phyloP scores from a whole-genome alignment of 2,329 filamentous ascomycete species.

The Penicillium concentricum region DNA sequence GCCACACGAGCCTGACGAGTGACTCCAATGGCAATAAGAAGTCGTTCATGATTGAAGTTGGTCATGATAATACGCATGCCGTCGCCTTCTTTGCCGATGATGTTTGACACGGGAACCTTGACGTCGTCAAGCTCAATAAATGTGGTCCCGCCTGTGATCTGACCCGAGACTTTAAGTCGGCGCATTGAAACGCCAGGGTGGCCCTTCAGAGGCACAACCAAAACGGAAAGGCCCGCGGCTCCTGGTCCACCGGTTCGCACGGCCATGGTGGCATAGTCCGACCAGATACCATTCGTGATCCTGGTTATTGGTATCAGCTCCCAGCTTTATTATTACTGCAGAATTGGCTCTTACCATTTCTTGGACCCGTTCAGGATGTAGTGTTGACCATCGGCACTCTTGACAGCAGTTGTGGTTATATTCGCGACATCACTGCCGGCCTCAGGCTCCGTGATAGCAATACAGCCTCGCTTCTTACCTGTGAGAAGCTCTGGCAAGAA shows the following conservation, averaged over 20 bases:
- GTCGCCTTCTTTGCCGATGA: constrained; percentile 67
- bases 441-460: constrained; percentile 76
- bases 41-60: constrained; percentile 77
- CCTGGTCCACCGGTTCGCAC: constrained; percentile 70
- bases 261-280: constrained; percentile 67
- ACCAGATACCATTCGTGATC: constrained; percentile 72
- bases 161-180: constrained; percentile 65
- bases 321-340: neutral
- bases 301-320: constrained; percentile 25
- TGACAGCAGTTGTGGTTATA: constrained; percentile 66
- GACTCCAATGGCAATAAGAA: constrained; percentile 64
- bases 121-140: constrained; percentile 77
- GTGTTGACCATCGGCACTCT: constrained; percentile 61
- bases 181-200: constrained; percentile 67
- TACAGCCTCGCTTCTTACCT: constrained; percentile 66
- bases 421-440: constrained; percentile 73
- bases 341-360: constrained; percentile 59
- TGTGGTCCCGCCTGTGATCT: constrained; percentile 66
- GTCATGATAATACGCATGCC: constrained; percentile 76
- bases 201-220: constrained; percentile 69
- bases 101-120: constrained; percentile 66
- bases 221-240: constrained; percentile 61
- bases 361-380: constrained; percentile 74
- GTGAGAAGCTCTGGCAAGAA: constrained; percentile 68
- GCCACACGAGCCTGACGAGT: constrained; percentile 64